A percentile compares a stretch with the other conserved stretches of the same genome.
Evolutionary conservation across 2,329 filamentous ascomycete species (phyloP).

Genomic region (Neofusicoccum sp.): DNA sequence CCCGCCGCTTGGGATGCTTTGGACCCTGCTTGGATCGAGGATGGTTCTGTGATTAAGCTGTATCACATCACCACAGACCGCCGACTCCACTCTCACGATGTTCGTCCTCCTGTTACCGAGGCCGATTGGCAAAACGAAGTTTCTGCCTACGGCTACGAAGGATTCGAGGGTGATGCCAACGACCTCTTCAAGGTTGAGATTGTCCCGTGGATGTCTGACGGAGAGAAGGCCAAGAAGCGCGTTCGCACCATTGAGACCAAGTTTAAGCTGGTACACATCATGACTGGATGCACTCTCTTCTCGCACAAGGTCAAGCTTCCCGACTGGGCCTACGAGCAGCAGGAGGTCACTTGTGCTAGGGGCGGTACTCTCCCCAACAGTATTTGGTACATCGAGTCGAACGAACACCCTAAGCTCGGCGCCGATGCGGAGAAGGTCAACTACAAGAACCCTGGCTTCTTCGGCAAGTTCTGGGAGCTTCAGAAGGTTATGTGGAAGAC

Average conservation of each 20-base stretch:
- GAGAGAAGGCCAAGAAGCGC: constrained; percentile 74
- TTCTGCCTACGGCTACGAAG: constrained; percentile 95
- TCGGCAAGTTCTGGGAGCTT: constrained; percentile 96
- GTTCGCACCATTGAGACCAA: constrained; percentile 94
- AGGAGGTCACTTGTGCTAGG: constrained; percentile 96
- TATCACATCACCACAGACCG: constrained; percentile 83
- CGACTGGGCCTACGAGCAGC: constrained; percentile 96
- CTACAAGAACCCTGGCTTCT: constrained; percentile 90
- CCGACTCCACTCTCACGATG: constrained; percentile 92
- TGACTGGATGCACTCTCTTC: constrained; percentile 95
- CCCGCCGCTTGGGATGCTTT: constrained; percentile 80
- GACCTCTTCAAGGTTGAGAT: constrained; percentile 95
- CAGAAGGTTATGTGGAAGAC: constrained; percentile 99
- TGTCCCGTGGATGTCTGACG: constrained; percentile 81
- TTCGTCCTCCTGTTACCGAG: constrained; percentile 56
- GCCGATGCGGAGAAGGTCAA: constrained; percentile 87
- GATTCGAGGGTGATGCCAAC: constrained; percentile 95
- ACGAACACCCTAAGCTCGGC: constrained; percentile 76
- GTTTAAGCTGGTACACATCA: constrained; percentile 90
- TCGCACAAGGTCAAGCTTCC: constrained; percentile 99
- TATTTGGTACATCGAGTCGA: constrained; percentile 93
- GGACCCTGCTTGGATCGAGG: constrained; percentile 67
- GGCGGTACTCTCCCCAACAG: constrained; percentile 93
- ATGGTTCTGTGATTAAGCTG: constrained; percentile 77
- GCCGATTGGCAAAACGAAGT: constrained; percentile 87